Conservation (phyloP, 2,329 filamentous ascomycete genomes). For the Fusarium luffae region DNA sequence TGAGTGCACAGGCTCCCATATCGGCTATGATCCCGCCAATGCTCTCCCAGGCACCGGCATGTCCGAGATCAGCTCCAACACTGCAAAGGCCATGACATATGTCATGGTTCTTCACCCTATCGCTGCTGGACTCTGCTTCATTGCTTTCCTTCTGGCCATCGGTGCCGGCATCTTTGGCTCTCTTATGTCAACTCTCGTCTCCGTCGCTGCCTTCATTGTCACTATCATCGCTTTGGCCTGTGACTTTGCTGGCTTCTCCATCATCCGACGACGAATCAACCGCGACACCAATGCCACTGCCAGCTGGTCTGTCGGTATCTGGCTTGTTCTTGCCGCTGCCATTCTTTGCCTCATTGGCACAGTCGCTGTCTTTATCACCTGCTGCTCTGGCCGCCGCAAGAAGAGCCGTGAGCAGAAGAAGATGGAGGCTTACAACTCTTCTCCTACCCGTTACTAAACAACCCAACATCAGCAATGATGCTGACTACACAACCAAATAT, state of each 20-base stretch:
- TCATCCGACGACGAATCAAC: constrained; percentile 66
- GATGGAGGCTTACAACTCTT: constrained; percentile 43
- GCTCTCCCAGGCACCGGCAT: constrained; percentile 57
- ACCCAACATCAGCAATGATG: neutral
- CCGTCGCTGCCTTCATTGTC: constrained; percentile 63
- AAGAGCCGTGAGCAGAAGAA: constrained; percentile 45
- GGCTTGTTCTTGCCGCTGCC: constrained; percentile 68
- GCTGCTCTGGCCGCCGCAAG: constrained; percentile 63
- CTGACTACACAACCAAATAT: neutral
- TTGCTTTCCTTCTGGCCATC: constrained; percentile 67
- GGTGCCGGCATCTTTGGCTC: constrained; percentile 65
- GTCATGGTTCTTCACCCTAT: constrained; percentile 73
- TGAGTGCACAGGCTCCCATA: constrained; percentile 58
- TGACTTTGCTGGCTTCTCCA: constrained; percentile 68
- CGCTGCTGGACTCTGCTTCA: constrained; percentile 66
- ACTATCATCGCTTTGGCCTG: constrained; percentile 61
- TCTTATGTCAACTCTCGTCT: constrained; percentile 61
- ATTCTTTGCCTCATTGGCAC: constrained; percentile 66
- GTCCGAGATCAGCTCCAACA: constrained; percentile 56
- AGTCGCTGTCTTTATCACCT: constrained; percentile 69
- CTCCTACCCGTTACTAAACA: constrained; percentile 32
- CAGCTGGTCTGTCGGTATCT: constrained; percentile 65
- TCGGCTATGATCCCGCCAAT: constrained; percentile 67
- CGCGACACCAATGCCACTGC: constrained; percentile 57
- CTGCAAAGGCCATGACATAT: constrained; percentile 62